A percentile compares a stretch with the other conserved stretches of the same genome.
Evolutionary conservation across 345 rosid species (phyloP).

Genomic region (Arabidopsis suecica): DNA sequence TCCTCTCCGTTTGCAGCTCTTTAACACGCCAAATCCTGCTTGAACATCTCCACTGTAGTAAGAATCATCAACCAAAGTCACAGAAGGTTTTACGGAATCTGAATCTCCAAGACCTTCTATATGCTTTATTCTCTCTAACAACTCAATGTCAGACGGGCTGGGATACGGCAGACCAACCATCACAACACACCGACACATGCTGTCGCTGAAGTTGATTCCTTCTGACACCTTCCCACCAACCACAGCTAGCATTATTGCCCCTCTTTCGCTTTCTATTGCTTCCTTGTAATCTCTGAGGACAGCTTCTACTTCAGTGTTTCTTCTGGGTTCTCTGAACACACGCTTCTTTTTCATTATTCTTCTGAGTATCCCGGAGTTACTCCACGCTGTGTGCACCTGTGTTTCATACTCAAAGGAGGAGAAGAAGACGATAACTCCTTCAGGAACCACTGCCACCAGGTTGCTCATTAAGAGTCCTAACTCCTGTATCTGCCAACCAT

Average conservation of each 20-base stretch:
- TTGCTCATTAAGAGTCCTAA: conserved; percentile 86
- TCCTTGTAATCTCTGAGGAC: conserved; percentile 86
- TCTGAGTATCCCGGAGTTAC: conserved; percentile 70
- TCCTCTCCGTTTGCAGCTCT: conserved; percentile 80
- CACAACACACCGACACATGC: conserved; percentile 95
- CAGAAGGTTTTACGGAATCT: conserved; percentile 43
- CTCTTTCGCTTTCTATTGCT: conserved; percentile 62
- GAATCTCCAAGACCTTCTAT: conserved; percentile 73
- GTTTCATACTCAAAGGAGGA: conserved; percentile 90
- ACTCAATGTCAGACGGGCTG: conserved; percentile 78
- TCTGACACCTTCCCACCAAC: conserved; percentile 99
- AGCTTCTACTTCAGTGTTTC: conserved; percentile 62
- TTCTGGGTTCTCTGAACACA: conserved; percentile 89
- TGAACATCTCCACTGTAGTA: conserved; percentile 58
- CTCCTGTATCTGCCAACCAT: conserved; percentile 72
- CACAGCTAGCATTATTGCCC: conserved; percentile 85
- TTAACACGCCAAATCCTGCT: conserved; percentile 70
- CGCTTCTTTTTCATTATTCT: conserved; percentile 79
- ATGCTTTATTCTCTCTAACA: conserved; percentile 87
- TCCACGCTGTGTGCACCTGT: conserved; percentile 80
- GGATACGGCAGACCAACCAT: conserved; percentile 99
- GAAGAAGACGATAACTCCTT: conserved; percentile 92
- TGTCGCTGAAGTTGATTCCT: conserved; percentile 96
- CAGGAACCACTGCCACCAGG: conserved; percentile 77
- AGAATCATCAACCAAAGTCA: conserved; percentile 51